phyloP scores from a whole-genome alignment of 805 yeast genomes.

The Torulaspora quercuum region DNA sequence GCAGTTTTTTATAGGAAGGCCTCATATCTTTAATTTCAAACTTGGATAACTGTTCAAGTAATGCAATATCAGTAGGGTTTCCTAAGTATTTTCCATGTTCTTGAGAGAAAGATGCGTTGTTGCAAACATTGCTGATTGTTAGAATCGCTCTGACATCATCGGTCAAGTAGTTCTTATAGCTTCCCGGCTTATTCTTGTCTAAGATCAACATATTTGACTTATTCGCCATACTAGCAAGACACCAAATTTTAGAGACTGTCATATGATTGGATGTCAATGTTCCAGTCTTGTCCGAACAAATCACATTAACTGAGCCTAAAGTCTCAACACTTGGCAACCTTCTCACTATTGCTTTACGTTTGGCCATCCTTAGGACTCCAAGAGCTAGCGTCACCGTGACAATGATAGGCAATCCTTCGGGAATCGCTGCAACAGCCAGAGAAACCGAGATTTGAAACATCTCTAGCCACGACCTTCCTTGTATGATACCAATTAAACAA shows the following conservation, averaged over 20 bases:
- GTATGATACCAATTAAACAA: constrained; percentile 82
- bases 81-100: constrained; percentile 76
- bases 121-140: constrained; percentile 69
- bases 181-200: constrained; percentile 44
- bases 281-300: constrained; percentile 89
- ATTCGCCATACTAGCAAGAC: constrained; percentile 53
- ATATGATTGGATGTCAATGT: constrained; percentile 87
- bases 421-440: constrained; percentile 97
- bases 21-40: constrained; percentile 75
- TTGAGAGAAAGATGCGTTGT: constrained; percentile 64
- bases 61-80: constrained; percentile 92
- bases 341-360: constrained; percentile 87
- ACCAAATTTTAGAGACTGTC: constrained; percentile 84
- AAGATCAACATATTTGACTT: constrained; percentile 39
- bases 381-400: constrained; percentile 96
- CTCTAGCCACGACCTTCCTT: constrained; percentile 93
- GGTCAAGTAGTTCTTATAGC: constrained; percentile 44
- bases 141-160: constrained; percentile 53
- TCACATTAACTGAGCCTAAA: constrained; percentile 88
- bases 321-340: constrained; percentile 95
- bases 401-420: constrained; percentile 97
- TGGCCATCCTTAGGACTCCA: constrained; percentile 96
- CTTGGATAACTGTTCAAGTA: constrained; percentile 66
- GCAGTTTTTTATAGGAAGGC: constrained; percentile 49
- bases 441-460: constrained; percentile 98